Conservation (phyloP, 2,329 filamentous ascomycete genomes). For the Boeremia lycopersici region DNA sequence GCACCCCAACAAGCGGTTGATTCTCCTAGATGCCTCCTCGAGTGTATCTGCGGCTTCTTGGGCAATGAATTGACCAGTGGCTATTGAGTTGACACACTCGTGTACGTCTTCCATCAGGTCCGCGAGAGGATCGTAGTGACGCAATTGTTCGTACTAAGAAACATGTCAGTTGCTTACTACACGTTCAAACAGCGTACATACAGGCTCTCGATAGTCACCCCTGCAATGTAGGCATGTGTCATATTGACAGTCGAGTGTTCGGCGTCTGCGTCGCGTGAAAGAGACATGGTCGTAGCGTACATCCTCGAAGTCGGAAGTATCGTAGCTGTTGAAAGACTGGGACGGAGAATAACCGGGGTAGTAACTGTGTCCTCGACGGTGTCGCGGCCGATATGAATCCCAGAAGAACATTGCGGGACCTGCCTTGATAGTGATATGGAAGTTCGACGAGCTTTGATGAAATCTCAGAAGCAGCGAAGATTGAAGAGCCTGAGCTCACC, state of each 20-base stretch:
- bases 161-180: background rate
- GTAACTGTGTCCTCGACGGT: background rate
- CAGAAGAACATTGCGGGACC: background rate
- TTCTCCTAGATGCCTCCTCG: constrained; percentile 1
- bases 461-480: background rate
- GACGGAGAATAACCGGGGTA: background rate
- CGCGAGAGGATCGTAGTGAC: background rate
- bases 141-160: background rate
- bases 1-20: background rate
- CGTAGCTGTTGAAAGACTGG: background rate
- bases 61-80: background rate
- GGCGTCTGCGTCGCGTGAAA: background rate
- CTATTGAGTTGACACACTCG: background rate
- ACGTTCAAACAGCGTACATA: background rate
- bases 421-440: background rate
- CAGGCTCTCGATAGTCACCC: constrained; percentile 8
- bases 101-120: constrained; percentile 1
- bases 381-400: background rate
- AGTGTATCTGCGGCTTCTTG: constrained; percentile 1
- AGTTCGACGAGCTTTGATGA: background rate
- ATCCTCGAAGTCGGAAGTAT: background rate
- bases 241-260: background rate
- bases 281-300: background rate
- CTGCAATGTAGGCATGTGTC: background rate
- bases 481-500: background rate